Conservation (phyloP, 768 basidiomycete species). For the Gymnopilus dilepis region DNA sequence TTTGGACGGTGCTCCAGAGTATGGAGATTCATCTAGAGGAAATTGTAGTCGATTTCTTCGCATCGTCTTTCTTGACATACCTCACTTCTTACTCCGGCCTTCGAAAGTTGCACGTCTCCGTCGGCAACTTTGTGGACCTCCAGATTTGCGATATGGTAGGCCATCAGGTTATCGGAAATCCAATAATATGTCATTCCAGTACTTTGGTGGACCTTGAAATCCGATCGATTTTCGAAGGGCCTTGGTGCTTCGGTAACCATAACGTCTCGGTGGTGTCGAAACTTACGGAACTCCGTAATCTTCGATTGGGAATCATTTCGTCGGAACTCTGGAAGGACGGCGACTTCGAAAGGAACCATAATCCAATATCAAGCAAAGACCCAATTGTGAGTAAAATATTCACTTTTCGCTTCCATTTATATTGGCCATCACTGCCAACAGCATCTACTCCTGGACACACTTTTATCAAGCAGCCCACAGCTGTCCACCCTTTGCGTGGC, state of each 20-base stretch:
- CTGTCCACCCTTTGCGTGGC: not conserved
- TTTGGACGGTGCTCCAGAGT: not conserved
- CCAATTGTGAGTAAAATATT: not conserved
- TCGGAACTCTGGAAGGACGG: not conserved
- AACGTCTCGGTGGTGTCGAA: not conserved
- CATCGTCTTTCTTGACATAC: not conserved
- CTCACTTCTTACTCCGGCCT: conserved; percentile 11
- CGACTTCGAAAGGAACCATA: not conserved
- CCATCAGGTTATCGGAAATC: not conserved
- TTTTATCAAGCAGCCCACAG: not conserved
- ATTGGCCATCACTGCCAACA: not conserved
- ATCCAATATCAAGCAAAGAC: not conserved
- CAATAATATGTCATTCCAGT: not conserved
- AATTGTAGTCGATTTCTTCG: not conserved
- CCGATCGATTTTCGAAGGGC: not conserved
- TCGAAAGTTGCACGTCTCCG: not conserved
- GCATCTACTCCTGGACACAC: not conserved
- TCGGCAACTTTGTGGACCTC: not conserved
- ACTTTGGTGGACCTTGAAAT: not conserved
- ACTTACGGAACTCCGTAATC: not conserved
- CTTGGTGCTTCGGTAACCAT: conserved; percentile 10
- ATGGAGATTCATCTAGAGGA: conserved; percentile 1
- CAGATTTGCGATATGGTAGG: conserved; percentile 1
- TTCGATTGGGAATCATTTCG: not conserved
- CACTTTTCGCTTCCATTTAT: too few species aligned